phyloP scores from a whole-genome alignment of 2,329 filamentous ascomycete species.

The Aspergillus sp. region DNA sequence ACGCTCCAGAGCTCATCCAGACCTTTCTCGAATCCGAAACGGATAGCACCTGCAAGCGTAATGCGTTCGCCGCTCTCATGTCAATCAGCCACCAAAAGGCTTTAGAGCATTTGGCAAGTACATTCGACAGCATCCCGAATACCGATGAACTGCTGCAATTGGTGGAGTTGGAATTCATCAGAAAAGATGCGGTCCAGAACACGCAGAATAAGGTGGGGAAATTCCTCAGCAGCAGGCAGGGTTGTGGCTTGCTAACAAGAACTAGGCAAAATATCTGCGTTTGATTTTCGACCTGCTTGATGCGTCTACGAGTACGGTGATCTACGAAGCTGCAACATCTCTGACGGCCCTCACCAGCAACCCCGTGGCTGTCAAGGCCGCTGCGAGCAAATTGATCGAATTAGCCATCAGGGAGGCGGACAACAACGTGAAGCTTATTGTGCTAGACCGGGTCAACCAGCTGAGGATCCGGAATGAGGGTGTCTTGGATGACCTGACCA shows the following conservation, averaged over 20 bases:
- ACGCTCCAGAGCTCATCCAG: slow-evolving; percentile 85
- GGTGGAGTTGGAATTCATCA: slow-evolving; percentile 92
- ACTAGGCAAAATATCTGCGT: slow-evolving; percentile 74
- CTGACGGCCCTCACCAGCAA: slow-evolving; percentile 90
- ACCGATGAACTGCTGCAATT: slow-evolving; percentile 89
- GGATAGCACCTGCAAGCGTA: slow-evolving; percentile 93
- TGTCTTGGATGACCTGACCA: slow-evolving; percentile 83
- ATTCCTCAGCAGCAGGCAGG: background rate
- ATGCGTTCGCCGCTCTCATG: slow-evolving; percentile 85
- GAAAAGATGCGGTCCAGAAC: slow-evolving; percentile 94
- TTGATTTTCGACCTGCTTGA: slow-evolving; percentile 96
- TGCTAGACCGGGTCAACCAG: slow-evolving; percentile 86
- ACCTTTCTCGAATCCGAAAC: slow-evolving; percentile 84
- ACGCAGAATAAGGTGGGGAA: slow-evolving; percentile 74
- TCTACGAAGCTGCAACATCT: slow-evolving; percentile 95
- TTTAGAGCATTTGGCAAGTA: slow-evolving; percentile 73
- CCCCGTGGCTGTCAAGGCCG: slow-evolving; percentile 94
- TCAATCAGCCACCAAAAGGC: slow-evolving; percentile 92
- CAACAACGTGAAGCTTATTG: slow-evolving; percentile 98
- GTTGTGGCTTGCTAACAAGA: slow-evolving; percentile 18
- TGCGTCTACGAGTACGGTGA: slow-evolving; percentile 83
- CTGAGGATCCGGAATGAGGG: slow-evolving; percentile 81
- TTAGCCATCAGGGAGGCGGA: slow-evolving; percentile 95
- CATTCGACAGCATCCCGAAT: slow-evolving; percentile 90
- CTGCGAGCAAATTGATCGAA: slow-evolving; percentile 92